phyloP scores from a whole-genome alignment of 768 basidiomycete species.

The Dentipellis fragilis region DNA sequence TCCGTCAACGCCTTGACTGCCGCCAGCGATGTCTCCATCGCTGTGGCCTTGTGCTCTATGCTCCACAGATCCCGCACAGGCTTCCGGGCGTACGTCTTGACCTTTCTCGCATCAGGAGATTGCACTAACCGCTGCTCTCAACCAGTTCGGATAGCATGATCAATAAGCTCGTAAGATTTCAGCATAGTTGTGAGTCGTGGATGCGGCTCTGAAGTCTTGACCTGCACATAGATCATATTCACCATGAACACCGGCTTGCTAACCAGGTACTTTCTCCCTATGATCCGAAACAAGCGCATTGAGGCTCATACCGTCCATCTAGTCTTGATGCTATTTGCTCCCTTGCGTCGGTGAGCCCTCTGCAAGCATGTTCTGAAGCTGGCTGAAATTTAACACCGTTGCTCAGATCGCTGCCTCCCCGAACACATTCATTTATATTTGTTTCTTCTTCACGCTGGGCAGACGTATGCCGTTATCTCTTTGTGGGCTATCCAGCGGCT shows the following conservation, averaged over 20 bases:
- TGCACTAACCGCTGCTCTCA: neutral
- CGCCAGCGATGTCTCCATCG: constrained; percentile 38
- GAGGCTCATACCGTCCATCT: too few relatives aligned
- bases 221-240: constrained; percentile 21
- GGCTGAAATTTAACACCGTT: too few relatives aligned
- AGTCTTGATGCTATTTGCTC: constrained; percentile 32
- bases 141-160: constrained; percentile 34
- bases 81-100: constrained; percentile 35
- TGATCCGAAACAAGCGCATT: too few relatives aligned
- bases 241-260: constrained; percentile 33
- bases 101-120: neutral
- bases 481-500: neutral
- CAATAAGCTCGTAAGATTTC: constrained; percentile 16
- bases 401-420: constrained; percentile 25
- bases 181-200: too few relatives aligned
- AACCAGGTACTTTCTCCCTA: constrained; percentile 15
- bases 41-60: constrained; percentile 37
- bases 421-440: constrained; percentile 44
- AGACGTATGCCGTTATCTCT: constrained; percentile 25
- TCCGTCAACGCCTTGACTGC: constrained; percentile 45
- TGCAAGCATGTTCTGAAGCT: too few relatives aligned
- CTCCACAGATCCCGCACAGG: constrained; percentile 42
- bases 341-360: constrained; percentile 25
- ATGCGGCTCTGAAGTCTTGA: neutral
- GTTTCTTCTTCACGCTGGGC: constrained; percentile 48